Conservation (phyloP, 31 red algal genomes). For the Odonthalia washingtoniensis region DNA sequence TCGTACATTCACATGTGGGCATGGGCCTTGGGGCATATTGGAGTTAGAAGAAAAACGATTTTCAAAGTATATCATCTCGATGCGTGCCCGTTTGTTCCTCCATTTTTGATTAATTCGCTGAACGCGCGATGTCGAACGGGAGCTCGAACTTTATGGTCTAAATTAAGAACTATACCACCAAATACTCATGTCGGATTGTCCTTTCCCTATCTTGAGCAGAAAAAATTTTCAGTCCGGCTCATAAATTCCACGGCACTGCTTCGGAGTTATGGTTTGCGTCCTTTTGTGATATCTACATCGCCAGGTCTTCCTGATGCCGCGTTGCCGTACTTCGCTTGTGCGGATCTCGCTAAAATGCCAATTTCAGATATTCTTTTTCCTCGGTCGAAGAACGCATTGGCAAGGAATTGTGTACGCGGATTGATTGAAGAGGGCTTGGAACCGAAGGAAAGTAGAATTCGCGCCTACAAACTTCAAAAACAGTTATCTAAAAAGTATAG, state of each 20-base stretch:
- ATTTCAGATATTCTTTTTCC: not conserved
- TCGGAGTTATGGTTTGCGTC: not conserved
- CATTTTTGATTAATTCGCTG: not conserved
- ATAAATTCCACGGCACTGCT: not conserved
- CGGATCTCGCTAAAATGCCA: not conserved
- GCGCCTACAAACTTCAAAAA: not conserved
- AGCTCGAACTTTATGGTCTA: not conserved
- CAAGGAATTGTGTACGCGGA: not conserved
- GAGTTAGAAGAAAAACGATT: not conserved
- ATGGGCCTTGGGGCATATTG: not conserved
- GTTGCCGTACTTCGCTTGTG: not conserved
- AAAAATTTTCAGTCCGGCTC: not conserved
- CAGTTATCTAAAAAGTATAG: not conserved
- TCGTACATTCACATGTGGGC: not conserved
- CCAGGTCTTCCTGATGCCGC: not conserved
- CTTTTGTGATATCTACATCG: not conserved
- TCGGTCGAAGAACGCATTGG: not conserved
- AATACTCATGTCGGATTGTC: not conserved
- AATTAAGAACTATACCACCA: not conserved
- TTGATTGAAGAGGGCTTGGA: not conserved
- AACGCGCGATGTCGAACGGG: not conserved
- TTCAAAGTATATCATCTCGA: not conserved
- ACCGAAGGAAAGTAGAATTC: not conserved
- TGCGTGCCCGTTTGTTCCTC: not conserved
- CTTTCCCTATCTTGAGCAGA: not conserved